Evolutionary conservation across 129 eudicot genomes (phyloP).

Genomic region (Arctium lappa): DNA sequence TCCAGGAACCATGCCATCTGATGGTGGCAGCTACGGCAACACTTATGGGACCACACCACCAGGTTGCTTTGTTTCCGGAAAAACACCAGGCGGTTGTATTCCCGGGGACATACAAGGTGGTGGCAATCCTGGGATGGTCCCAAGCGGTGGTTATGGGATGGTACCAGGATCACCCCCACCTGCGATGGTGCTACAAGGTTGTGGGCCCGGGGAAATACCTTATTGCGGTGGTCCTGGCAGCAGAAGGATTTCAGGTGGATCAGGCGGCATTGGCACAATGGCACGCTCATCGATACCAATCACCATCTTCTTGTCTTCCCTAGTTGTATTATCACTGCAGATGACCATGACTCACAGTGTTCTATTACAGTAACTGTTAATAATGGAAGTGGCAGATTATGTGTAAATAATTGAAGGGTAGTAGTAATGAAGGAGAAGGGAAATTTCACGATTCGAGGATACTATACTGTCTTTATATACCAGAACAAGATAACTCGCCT

Average conservation of each 20-base stretch:
- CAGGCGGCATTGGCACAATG: slow-evolving; percentile 22
- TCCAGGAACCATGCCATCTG: slow-evolving; percentile 4
- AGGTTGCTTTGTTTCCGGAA: slow-evolving; percentile 6
- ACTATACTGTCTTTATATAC: neutral
- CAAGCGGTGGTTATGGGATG: slow-evolving; percentile 1
- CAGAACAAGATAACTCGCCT: neutral
- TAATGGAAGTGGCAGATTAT: neutral
- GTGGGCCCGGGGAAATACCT: slow-evolving; percentile 36
- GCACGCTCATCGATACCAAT: slow-evolving; percentile 16
- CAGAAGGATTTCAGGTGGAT: slow-evolving; percentile 26
- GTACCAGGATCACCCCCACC: slow-evolving; percentile 16
- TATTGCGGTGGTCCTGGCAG: slow-evolving; percentile 30
- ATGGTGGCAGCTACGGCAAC: slow-evolving; percentile 11
- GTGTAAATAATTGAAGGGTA: slow-evolving; percentile 19
- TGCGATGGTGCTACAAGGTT: slow-evolving; percentile 33
- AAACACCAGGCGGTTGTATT: slow-evolving; percentile 15
- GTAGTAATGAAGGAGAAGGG: neutral
- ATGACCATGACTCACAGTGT: slow-evolving; percentile 13
- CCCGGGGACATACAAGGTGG: slow-evolving; percentile 1
- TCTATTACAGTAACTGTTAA: slow-evolving; percentile 10
- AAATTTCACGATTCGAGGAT: neutral
- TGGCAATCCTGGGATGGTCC: neutral
- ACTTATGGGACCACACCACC: slow-evolving; percentile 17
- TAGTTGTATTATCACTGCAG: slow-evolving; percentile 16
- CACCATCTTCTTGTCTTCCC: slow-evolving; percentile 19